Evolutionary conservation across 164 flowering plant species (phyloP), one percentile per base, ranked within the genome.

Genomic region (Annona cherimola): DNA sequence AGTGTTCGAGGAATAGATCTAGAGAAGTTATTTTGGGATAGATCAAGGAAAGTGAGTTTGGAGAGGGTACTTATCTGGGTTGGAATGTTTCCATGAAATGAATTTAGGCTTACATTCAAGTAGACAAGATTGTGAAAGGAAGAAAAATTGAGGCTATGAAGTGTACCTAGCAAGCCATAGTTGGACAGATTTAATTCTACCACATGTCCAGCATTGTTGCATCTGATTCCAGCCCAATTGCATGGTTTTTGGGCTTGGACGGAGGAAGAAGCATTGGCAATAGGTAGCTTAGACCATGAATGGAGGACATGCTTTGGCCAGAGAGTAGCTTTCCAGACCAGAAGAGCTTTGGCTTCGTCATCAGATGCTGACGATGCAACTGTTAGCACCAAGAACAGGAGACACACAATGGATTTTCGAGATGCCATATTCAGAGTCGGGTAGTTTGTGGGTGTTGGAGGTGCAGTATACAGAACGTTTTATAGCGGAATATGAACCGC

Each of bases 1-100:
- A 80, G 73, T 4, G 82, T 71, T 69, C 72, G 69, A 20, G 82
- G 82, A 1, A 77, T 20, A 0, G 72, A 8, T 2, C 81, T 76
- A 7, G 68, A 62, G 20, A 81, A 61, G n/a, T 11, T 46, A 68
- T 78, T 78, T 0, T 57, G 12, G 7, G 78, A 79, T 5, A 81
- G 73, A n/a, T 75, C 75, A 42, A 79, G 79, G 57, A 59, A 54
- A 11, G 54, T 41, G 44, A 81, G 78, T 2, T 75, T 79, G 18
- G 78, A 72, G 42, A 77, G 76, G 7, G 45, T 1, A 3, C 81
- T 77, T 16, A 81, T 76, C 4, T 42, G 59, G 14, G 61, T 2
- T 2, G 84, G 84, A n/a, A 81, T 77, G 2, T 66, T 11, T 19
- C 80, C 80, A 39, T 16, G 6, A 45, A 71, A 46, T 14, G 46